Percentiles rank a stretch among this genome's conserved stretches.
Conservation (phyloP, 768 basidiomycete genomes). For the Mycena chlorophos region DNA sequence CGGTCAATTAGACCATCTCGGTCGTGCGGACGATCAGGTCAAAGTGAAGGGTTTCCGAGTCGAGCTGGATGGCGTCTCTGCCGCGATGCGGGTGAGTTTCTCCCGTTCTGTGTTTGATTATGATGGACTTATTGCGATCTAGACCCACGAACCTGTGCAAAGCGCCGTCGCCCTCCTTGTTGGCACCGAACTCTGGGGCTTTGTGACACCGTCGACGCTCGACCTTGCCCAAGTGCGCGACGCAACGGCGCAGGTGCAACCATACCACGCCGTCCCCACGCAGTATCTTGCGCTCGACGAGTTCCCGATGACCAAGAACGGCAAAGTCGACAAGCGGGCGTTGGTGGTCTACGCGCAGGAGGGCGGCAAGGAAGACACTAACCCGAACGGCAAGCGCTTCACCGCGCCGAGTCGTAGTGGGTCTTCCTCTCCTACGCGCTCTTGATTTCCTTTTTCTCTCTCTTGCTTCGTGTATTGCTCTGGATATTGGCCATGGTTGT, state of each 20-base stretch:
- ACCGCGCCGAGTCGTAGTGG: constrained; percentile 17
- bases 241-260: constrained; percentile 40
- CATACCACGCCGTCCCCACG: constrained; percentile 51
- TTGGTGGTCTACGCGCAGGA: constrained; percentile 25
- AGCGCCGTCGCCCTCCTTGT: constrained; percentile 43
- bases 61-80: constrained; percentile 49
- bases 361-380: constrained; percentile 10
- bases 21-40: constrained; percentile 48
- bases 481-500: neutral
- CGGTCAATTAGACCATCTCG: constrained; percentile 33
- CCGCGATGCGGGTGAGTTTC: constrained; percentile 39
- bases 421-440: constrained; percentile 10
- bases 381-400: constrained; percentile 13
- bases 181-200: constrained; percentile 46
- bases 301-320: constrained; percentile 44
- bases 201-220: constrained; percentile 40
- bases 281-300: constrained; percentile 37
- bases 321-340: constrained; percentile 41
- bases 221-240: constrained; percentile 32
- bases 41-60: constrained; percentile 55
- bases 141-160: constrained; percentile 36
- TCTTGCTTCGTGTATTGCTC: neutral
- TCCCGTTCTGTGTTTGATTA: neutral
- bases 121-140: neutral
- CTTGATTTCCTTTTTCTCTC: constrained; percentile 1